Conservation (phyloP, 768 basidiomycete species). For the Phlebiopsis flavidoalba region DNA sequence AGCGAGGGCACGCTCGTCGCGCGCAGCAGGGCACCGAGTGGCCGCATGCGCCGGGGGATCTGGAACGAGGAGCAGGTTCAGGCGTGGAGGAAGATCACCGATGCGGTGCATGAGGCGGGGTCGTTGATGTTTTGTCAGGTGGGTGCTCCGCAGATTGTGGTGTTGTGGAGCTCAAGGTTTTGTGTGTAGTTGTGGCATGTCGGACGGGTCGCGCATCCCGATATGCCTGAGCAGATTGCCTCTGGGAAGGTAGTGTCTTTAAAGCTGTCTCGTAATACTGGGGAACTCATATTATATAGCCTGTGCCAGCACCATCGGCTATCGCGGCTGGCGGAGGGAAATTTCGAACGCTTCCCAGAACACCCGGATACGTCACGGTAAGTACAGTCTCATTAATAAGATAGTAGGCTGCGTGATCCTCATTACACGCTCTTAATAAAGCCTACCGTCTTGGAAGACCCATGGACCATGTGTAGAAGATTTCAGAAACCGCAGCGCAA, state of each 20-base stretch:
- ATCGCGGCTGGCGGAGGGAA: conserved; percentile 3
- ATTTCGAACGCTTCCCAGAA: conserved; percentile 3
- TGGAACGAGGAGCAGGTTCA: conserved; percentile 52
- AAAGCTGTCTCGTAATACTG: no score
- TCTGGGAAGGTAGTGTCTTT: conserved; percentile 3
- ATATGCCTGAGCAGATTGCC: conserved; percentile 7
- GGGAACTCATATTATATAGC: background rate
- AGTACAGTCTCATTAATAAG: background rate
- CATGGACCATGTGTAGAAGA: conserved; percentile 4
- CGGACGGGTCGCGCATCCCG: conserved; percentile 5
- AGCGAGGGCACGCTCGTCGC: conserved; percentile 55
- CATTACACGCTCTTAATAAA: background rate
- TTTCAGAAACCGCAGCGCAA: conserved; percentile 14
- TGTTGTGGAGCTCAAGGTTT: background rate
- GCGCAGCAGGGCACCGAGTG: conserved; percentile 40
- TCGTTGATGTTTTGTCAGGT: conserved; percentile 10
- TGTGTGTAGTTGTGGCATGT: conserved; percentile 7
- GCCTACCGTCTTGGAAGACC: conserved; percentile 4
- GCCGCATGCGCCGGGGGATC: conserved; percentile 50
- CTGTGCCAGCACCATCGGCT: conserved; percentile 5
- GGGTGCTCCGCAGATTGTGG: background rate
- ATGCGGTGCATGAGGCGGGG: conserved; percentile 3
- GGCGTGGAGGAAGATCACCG: conserved; percentile 41
- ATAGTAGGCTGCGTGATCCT: no score
- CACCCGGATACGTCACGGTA: conserved; percentile 6